Evolutionary conservation across 768 basidiomycete species (phyloP), one percentile per base, ranked within the genome.

Genomic region (Dioszegia crocea): DNA sequence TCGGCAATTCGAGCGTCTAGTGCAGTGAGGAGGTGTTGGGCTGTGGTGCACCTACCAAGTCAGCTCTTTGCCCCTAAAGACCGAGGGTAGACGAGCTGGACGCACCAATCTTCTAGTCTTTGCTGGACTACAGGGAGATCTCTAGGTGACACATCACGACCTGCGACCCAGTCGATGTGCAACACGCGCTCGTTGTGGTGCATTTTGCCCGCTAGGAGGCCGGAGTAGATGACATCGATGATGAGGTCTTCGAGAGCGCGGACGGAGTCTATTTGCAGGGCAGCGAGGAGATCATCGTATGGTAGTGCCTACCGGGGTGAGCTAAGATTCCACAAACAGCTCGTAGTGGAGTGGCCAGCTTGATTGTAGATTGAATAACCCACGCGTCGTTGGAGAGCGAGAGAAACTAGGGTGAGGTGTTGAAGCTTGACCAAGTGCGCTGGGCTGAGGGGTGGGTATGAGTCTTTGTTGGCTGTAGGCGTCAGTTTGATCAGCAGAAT

Each of bases 171-270:
- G 77, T 94, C 89, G 33, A 98, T 85, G 76, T 94, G 89, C 58
- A 98, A 81, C 64, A 91, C 86, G 63, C 86, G 84, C 66, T 89
- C 84, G 74, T 89, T 89, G 78, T 97, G 94, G 77, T 97, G 91
- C 48, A 99, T 86, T 71, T 89, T 91, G 10, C 91, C 94, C 49
- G 85, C 85, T 36, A 99, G 81, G 38, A 96, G 80, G 74, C 90
- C 88, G 39, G 89, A 84, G 78, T 97, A 98, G 76, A 97, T 92
- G 11, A 88, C 88, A 69, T 97, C 92, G 76, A 99, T 98, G 73
- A 98, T 89, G 63, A 97, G 84, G 77, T 97, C 93, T 76, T 99
- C 94, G 2, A 99, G 85, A 57, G 88, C 88, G 54, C 93, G 86
- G 58, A 93, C 84, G 4, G 84, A 85, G 2, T 85, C 81, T 76